phyloP scores from a whole-genome alignment of 140 eudicot genomes.

The Flaveria floridana region DNA sequence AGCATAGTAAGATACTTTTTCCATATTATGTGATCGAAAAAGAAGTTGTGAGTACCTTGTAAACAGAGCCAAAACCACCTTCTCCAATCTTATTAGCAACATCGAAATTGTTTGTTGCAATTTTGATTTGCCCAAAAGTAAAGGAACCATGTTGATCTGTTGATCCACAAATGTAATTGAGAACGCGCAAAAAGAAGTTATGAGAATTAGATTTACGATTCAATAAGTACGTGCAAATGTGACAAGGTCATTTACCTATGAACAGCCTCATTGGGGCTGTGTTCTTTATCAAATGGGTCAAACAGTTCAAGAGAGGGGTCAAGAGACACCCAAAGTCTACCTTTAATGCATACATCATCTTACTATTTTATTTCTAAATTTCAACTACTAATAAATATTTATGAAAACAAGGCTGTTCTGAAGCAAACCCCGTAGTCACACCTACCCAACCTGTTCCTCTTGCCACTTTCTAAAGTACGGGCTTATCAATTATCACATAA shows the following conservation, averaged over 20 bases:
- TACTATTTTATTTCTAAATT: neutral
- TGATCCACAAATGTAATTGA: neutral
- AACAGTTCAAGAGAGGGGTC: neutral
- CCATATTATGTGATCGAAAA: neutral
- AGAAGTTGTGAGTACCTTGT: slow-evolving; percentile 46
- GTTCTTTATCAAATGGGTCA: neutral
- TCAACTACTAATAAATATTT: neutral
- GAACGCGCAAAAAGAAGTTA: neutral
- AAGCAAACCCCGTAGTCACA: neutral
- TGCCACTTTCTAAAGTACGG: neutral
- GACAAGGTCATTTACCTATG: too few species aligned
- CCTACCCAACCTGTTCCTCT: neutral
- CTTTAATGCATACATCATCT: neutral
- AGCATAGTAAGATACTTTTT: neutral
- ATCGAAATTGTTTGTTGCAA: slow-evolving; percentile 68
- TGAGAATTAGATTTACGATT: too few species aligned
- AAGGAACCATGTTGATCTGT: slow-evolving; percentile 54
- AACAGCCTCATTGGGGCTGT: neutral
- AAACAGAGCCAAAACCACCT: slow-evolving; percentile 93
- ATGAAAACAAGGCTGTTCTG: neutral
- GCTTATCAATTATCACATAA: neutral
- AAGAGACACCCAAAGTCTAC: neutral
- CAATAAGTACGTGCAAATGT: too few species aligned
- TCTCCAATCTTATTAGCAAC: slow-evolving; percentile 72
- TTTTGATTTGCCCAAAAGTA: slow-evolving; percentile 63